Base-by-base conservation (phyloP, 2,329 filamentous ascomycete species). In the Aspergillus sp. region DNA sequence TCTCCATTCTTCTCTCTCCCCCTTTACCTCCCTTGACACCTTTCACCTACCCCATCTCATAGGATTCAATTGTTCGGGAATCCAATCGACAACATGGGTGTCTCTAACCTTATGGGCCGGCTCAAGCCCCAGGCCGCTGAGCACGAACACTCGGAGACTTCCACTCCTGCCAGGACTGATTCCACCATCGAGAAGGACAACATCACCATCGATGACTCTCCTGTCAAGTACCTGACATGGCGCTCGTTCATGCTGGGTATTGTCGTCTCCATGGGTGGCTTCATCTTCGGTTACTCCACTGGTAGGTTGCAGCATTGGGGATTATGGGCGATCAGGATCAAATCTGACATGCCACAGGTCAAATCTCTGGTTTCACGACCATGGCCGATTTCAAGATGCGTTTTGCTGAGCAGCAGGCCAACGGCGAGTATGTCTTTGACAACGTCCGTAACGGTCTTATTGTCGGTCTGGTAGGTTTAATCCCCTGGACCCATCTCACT, bases 261-360 rank as follows among this genome's bases (percentile, higher is more conserved):
- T 45, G 71, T 80, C 57, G 78, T 79, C 47, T 80, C 78, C 6
- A 80, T 81, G 75, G 78, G 79, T 63, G 78, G 79, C 61, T 77
- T 81, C 65, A 76, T 80, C 58, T 80, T 80, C 64, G 77, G 78
- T 63, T 80, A 79, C 65, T 72, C 76, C 20, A 78, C 76, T 61
- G 76, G 75, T 75, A 69, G 60, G 67, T 64, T 62, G 14, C 20
- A 50, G 46, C 14, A 53, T 53, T 62, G 22, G 24, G 16, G 7
- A 4, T 22, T 4, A 24, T n/a, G 36, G 16, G 12, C 18, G 36
- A 7, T 16, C 14, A 49, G 46, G 24, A 16, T 4, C 18, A 10
- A 16, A 12, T 29, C 49, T 32, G 14, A 64, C 50, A 67, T 24
- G 14, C n/a, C 57, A 59, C 65, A 71, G 75, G 77, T 65, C 77